phyloP scores from a whole-genome alignment of 352 stramenopile genomes.

The Phytophthora boehmeriae region DNA sequence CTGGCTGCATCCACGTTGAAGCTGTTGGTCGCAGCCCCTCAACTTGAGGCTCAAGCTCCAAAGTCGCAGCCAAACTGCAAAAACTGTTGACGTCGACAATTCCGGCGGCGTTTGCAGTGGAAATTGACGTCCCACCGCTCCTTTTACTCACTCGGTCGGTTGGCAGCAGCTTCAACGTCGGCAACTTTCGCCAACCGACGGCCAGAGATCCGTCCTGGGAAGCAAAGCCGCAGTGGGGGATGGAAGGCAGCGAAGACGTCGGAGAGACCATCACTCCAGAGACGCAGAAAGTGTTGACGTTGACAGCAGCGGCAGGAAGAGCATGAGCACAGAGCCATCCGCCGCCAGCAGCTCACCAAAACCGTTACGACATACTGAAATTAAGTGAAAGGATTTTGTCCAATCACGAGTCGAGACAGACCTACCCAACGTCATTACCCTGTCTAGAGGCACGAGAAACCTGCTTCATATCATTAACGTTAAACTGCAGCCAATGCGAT shows the following conservation, averaged over 20 bases:
- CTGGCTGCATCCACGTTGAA: constrained; percentile 34
- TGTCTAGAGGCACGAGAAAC: too few relatives aligned
- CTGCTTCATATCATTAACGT: too few relatives aligned
- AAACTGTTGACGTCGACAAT: constrained; percentile 45
- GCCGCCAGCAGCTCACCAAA: too few relatives aligned
- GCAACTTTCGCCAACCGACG: neutral
- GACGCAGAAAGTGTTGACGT: neutral
- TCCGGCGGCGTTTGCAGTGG: constrained; percentile 18
- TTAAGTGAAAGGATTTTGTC: neutral
- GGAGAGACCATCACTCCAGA: neutral
- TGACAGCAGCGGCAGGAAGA: too few relatives aligned
- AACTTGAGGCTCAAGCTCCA: constrained; percentile 21
- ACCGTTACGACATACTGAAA: neutral
- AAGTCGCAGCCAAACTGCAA: too few relatives aligned
- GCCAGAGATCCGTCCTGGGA: neutral
- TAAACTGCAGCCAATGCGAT: too few relatives aligned
- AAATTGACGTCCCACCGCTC: neutral
- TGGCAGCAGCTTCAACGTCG: constrained; percentile 22
- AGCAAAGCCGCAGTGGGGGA: too few relatives aligned
- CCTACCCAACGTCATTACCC: too few relatives aligned
- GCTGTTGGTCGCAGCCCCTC: constrained; percentile 4
- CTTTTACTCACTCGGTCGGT: too few relatives aligned
- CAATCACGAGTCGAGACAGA: too few relatives aligned
- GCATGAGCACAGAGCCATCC: too few relatives aligned
- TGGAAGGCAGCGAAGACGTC: too few relatives aligned